A percentile compares a stretch with the other conserved stretches of the same genome.
Evolutionary conservation across 495 filamentous ascomycete species (phyloP).

Genomic region (Neurospora sp.): DNA sequence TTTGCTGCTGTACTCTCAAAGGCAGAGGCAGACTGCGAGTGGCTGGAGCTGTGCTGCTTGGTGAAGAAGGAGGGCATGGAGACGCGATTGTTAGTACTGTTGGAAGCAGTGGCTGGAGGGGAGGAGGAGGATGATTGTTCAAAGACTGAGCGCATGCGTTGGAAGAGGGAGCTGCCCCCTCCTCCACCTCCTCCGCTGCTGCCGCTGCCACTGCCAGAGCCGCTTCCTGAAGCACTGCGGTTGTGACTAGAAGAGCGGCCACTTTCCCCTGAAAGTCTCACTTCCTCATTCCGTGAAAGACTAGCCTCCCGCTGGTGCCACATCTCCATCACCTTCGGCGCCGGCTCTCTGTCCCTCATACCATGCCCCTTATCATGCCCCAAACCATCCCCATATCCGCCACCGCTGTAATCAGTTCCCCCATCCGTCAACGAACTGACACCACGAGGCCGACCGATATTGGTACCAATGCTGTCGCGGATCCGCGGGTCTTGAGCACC

Average conservation of each 20-base stretch:
- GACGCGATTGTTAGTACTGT: not conserved
- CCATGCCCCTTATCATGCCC: not conserved
- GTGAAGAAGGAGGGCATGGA: not conserved
- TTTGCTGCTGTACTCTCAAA: not conserved
- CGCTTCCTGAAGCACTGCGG: not conserved
- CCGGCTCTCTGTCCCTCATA: not conserved
- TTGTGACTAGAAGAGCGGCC: not conserved
- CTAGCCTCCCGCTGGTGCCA: not conserved
- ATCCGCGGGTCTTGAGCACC: conserved; percentile 8
- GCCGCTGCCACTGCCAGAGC: not conserved
- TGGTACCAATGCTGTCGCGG: conserved; percentile 3
- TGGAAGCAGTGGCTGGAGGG: not conserved
- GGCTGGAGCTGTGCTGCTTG: not conserved
- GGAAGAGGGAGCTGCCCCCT: conserved; percentile 15
- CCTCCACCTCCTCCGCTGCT: not conserved
- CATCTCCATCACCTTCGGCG: not conserved
- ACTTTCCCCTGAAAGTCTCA: not conserved
- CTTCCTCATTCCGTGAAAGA: not conserved
- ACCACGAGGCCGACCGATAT: conserved; percentile 2
- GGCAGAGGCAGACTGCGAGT: not conserved
- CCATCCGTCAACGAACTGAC: not conserved
- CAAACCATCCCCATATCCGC: not conserved
- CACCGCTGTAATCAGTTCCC: conserved; percentile 5
- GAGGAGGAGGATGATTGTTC: conserved; percentile 7
- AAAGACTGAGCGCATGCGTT: conserved; percentile 25